These are phyloP conservation scores for Gymnopus androsaceus DNA, from an alignment of 1,284 basidiomycete species.

Conservation along the genomic window DNA sequence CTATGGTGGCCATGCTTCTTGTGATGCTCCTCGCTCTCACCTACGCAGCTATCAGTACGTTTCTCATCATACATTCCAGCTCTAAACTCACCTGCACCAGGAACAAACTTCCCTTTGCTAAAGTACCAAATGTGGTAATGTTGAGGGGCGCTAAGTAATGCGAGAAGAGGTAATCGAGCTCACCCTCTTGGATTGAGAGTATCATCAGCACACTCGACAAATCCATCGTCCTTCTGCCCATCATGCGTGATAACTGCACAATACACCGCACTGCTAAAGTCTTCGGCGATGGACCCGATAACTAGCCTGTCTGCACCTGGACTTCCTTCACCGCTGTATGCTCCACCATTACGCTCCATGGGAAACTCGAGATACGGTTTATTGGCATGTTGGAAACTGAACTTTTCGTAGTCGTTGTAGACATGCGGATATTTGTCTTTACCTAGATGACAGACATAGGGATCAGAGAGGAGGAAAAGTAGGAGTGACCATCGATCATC, in stretches of 20 bases:
- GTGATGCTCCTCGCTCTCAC: not conserved
- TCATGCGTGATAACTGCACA: constrained; percentile 17
- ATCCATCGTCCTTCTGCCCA: constrained; percentile 11
- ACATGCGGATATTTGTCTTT: constrained; percentile 16
- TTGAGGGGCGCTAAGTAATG: too few relatives aligned
- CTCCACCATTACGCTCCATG: not conserved
- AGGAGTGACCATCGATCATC: not conserved
- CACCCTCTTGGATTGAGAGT: constrained; percentile 4
- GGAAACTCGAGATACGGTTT: constrained; percentile 17
- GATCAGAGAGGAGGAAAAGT: not conserved
- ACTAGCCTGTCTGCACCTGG: constrained; percentile 14
- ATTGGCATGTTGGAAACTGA: constrained; percentile 12
- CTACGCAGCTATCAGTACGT: not conserved
- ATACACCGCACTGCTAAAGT: constrained; percentile 12
- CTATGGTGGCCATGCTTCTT: constrained; percentile 1
- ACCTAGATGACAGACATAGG: not conserved
- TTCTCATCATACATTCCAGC: not conserved
- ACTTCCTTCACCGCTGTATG: constrained; percentile 11
- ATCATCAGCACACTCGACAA: constrained; percentile 15
- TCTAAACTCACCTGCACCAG: not conserved
- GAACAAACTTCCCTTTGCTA: not conserved
- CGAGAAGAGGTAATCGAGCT: too few relatives aligned
- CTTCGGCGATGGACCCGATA: constrained; percentile 11
- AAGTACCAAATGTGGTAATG: too few relatives aligned
- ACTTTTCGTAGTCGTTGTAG: constrained; percentile 17